phyloP scores from a whole-genome alignment of 345 rosid genomes.

The Salix dunnii region DNA sequence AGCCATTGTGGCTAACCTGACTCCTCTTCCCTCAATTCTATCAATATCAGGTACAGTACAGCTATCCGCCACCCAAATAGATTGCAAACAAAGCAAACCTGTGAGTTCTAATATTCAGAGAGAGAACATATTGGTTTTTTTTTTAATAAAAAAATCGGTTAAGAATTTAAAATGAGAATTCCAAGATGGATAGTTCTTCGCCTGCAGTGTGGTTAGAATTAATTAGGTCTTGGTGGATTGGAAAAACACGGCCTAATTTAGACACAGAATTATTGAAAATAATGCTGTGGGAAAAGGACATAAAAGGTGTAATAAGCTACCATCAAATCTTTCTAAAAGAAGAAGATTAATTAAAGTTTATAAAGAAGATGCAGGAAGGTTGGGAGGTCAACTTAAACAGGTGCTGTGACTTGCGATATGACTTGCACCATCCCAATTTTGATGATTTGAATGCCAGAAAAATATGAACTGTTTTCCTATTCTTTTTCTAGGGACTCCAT shows the following conservation, averaged over 20 bases:
- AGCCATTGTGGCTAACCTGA: neutral
- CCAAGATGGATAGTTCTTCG: neutral
- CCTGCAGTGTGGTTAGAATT: neutral
- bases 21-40: neutral
- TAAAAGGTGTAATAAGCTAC: constrained; percentile 5
- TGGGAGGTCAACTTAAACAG: constrained; percentile 31
- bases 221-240: neutral
- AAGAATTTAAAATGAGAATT: neutral
- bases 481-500: neutral
- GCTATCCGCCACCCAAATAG: constrained; percentile 2
- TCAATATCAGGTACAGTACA: neutral
- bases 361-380: constrained; percentile 13
- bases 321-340: constrained; percentile 8
- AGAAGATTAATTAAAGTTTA: neutral
- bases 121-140: neutral
- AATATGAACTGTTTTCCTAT: constrained; percentile 1
- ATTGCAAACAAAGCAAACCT: constrained; percentile 16
- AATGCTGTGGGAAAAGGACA: neutral
- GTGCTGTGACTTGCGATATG: constrained; percentile 30
- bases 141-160: neutral
- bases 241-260: neutral
- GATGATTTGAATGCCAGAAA: constrained; percentile 19
- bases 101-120: neutral
- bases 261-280: neutral
- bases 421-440: constrained; percentile 19